Evolutionary conservation across 1,139 yeast genomes (phyloP), one percentile per base, ranked within the genome.

Genomic region (Wickerhamiella pararugosa): DNA sequence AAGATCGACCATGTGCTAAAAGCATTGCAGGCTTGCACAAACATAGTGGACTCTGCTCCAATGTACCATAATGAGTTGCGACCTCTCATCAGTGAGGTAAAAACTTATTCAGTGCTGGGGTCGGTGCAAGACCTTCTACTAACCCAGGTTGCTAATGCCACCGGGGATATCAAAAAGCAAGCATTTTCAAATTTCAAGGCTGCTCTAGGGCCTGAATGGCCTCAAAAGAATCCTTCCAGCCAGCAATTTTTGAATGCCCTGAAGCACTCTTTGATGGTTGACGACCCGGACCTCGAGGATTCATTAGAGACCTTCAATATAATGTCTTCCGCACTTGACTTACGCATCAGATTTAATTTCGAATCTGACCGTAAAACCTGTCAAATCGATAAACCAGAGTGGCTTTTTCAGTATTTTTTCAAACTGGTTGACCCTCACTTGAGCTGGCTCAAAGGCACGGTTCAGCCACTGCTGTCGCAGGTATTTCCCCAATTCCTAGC

Each of bases 261-360:
- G 25, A 7, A 29, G n/a, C 25, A 9, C 7, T 11, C 40, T 7
- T 11, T 41, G 21, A 25, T 10, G 25, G 25, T 33, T n/a, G 44
- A 43, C 28, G 30, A 34, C n/a, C 25, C 32, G 5, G 25, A 11
- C 2, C 25, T 28, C 7, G 41, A 38, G 4, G 37, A 34, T 3
- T 34, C 32, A 5, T 63, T 79, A 57, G 71, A 79, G 74, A 79
- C 78, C 1, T 66, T 81, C 39, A 70, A 70, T 30, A 57, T 69
- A 0, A 59, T 84, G 29, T 63, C 79, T 0, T 65, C 68, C 35
- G 78, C 79, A 6, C 70, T 82, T 44, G 65, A 65, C 25, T 57
- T 72, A 9, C 70, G 90, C 45, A 82, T 86, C 55, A 67, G 71
- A 36, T 87, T 70, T 60, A 95, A 87, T 59, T 87, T 87, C 59